Evolutionary conservation across 2,329 filamentous ascomycete genomes (phyloP).

Genomic region (Coniochaeta prunicola): DNA sequence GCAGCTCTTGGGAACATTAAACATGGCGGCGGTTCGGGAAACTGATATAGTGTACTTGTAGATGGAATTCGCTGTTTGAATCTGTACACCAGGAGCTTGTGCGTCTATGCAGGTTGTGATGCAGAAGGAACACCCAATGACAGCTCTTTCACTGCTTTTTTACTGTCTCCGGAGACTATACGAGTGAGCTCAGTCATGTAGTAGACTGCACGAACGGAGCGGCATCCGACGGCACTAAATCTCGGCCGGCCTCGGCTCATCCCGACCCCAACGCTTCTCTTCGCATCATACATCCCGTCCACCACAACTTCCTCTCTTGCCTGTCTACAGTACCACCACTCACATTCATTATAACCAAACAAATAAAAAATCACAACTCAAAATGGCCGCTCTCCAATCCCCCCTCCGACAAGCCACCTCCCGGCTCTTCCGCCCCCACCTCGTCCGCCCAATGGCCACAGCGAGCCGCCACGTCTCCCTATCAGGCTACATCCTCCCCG

Average conservation of each 20-base stretch:
- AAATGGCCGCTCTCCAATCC: conserved; percentile 10
- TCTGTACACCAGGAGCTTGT: not conserved
- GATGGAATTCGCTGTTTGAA: not conserved
- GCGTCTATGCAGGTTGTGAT: too few species aligned
- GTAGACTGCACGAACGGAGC: not conserved
- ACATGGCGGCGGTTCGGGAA: not conserved
- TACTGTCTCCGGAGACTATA: not conserved
- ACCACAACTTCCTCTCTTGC: not conserved
- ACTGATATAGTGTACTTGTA: conserved; percentile 2
- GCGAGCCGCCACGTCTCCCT: conserved; percentile 6
- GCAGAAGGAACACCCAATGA: too few species aligned
- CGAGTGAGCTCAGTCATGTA: not conserved
- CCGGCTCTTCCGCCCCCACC: conserved; percentile 11
- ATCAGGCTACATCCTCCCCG: conserved; percentile 7
- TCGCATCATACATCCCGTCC: not conserved
- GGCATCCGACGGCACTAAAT: conserved; percentile 5
- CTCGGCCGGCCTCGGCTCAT: conserved; percentile 5
- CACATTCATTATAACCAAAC: too few species aligned
- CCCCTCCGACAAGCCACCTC: conserved; percentile 14
- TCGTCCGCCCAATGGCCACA: conserved; percentile 11
- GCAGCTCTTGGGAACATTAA: not conserved
- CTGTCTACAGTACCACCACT: not conserved
- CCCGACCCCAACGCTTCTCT: not conserved
- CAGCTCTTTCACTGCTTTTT: not conserved
- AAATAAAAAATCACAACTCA: not conserved